phyloP scores from a whole-genome alignment of 768 basidiomycete genomes.

The Dacryopinax primogenitus region DNA sequence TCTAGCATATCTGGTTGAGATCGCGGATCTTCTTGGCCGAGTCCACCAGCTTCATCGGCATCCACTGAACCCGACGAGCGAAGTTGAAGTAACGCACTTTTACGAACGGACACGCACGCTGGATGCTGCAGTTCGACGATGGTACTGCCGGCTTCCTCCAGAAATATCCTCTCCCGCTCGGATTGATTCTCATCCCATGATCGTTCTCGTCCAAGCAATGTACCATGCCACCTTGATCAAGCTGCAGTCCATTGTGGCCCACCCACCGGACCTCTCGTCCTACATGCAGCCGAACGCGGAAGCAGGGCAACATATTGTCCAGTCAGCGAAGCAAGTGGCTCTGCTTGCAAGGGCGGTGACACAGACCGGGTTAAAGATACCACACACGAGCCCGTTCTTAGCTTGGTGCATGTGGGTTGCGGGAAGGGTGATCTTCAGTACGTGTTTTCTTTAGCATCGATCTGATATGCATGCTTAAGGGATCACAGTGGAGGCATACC shows the following conservation, averaged over 20 bases:
- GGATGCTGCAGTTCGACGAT: background rate
- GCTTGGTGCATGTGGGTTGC: slow-evolving; percentile 5
- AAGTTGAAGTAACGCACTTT: background rate
- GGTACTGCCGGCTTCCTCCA: background rate
- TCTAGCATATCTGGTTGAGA: slow-evolving; percentile 1
- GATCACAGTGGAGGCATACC: background rate
- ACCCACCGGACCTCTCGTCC: background rate
- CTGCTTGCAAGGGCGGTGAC: background rate
- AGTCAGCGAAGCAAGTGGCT: background rate
- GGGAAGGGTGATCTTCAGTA: slow-evolving; percentile 2
- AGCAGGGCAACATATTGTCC: background rate
- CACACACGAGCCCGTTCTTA: slow-evolving; percentile 1
- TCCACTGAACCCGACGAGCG: background rate
- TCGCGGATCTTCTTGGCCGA: background rate
- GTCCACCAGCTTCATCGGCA: slow-evolving; percentile 1
- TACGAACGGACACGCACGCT: background rate
- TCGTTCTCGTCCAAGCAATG: slow-evolving; percentile 4
- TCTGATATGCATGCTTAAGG: background rate
- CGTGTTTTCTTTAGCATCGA: background rate
- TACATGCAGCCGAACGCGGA: background rate
- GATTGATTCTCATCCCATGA: background rate
- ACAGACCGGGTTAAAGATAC: background rate
- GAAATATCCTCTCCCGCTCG: background rate
- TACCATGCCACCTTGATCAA: slow-evolving; percentile 1
- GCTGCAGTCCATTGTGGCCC: slow-evolving; percentile 3